These are phyloP conservation scores for Tuber umbilicatum DNA, from an alignment of 495 filamentous ascomycete genomes.

Conservation along the genomic window DNA sequence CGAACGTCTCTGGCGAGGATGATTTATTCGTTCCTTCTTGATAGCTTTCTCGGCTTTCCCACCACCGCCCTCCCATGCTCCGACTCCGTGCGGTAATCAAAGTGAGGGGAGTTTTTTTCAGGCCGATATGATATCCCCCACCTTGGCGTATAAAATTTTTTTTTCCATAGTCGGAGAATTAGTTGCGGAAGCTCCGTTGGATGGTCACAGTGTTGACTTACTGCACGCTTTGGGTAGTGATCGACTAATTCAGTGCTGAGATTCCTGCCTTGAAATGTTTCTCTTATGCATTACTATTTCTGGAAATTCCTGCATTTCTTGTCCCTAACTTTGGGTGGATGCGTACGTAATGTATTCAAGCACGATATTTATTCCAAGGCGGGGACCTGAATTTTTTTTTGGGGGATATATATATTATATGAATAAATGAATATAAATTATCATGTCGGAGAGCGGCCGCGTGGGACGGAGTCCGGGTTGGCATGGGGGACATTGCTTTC, in stretches of 20 bases:
- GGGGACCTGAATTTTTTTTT: background rate
- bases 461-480: conserved; percentile 3
- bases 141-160: background rate
- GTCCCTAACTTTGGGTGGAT: background rate
- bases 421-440: background rate
- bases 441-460: background rate
- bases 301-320: background rate
- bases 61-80: background rate
- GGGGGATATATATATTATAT: background rate
- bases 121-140: background rate
- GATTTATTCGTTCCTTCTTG: background rate
- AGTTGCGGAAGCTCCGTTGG: background rate
- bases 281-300: background rate
- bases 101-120: background rate
- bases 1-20: background rate
- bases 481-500: background rate
- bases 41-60: background rate
- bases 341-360: background rate
- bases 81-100: background rate
- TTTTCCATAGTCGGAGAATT: background rate
- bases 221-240: background rate
- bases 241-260: background rate
- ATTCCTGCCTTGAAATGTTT: background rate
- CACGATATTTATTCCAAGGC: background rate
- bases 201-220: background rate